Base-by-base conservation (phyloP, 78 protist species). In the Thecamonas trahens region DNA sequence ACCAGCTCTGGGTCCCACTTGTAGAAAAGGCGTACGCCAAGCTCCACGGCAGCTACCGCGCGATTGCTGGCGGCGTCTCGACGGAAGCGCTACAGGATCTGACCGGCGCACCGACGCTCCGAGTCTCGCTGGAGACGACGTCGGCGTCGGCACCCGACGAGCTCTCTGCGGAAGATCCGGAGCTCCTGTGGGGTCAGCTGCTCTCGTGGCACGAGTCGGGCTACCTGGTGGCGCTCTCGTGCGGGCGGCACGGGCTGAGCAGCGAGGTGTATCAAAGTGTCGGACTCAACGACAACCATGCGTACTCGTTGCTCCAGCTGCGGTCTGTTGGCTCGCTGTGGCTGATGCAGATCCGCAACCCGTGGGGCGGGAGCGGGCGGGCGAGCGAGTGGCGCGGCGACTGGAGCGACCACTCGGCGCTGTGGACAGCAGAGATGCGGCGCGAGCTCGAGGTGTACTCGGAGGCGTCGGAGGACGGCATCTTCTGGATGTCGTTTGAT, bases 21-120 rank as follows among this genome's bases (percentile, higher is more conserved):
- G 13, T 72, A 6, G 78, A 72, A 39, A 72, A 72, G 61, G 78
- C 78, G 31, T 49, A 26, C 53, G 78, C 78, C 32, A 72, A 72
- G 49, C 20, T 28, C 34, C 40, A 34, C 61, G 58, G 63, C 37
- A 7, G 34, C 29, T 61, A 61, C 37, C 52, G 13, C 29, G 32
- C 6, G 8, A 61, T 61, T 3, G n/a, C 31, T 3, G 53, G 74
- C 22, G 76, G 47, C 47, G 6, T 11, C 11, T 6, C 11, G 47
- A 11, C 47, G 11, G 22, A 42, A 13, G 47, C 22, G 11, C 47
- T 42, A 11, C 22, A 13, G 47, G 47, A 42, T 11, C 6, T 42
- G 47, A 42, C 47, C 11, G 47, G 47, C 6, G n/a, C n/a, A n/a
- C n/a, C n/a, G n/a, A n/a, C n/a, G n/a, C n/a, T n/a, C n/a, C n/a